These are phyloP conservation scores for Vigna nakashimae DNA, from an alignment of 306 rosid species.

Conservation along the genomic window DNA sequence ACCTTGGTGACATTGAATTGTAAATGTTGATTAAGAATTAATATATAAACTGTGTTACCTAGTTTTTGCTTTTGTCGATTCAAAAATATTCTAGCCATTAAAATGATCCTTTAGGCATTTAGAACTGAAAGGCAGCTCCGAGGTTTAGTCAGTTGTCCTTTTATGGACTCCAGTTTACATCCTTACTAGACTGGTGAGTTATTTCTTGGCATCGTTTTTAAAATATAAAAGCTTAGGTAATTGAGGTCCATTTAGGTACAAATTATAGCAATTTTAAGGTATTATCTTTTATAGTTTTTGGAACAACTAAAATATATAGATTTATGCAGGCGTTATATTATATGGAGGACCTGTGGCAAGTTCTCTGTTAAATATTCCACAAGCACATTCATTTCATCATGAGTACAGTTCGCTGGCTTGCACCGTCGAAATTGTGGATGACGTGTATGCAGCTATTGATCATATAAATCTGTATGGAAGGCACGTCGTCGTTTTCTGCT, in stretches of 20 bases:
- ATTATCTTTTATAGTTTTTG: constrained; percentile 16
- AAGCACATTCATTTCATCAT: constrained; percentile 78
- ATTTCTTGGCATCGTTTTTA: background rate
- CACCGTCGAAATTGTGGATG: constrained; percentile 88
- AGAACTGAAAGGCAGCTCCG: background rate
- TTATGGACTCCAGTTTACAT: background rate
- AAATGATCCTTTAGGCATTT: background rate
- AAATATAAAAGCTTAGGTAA: background rate
- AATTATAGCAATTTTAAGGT: background rate
- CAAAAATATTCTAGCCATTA: background rate
- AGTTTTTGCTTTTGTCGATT: background rate
- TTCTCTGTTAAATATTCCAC: constrained; percentile 70
- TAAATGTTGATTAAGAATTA: background rate
- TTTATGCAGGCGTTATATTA: constrained; percentile 73
- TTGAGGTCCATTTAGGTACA: background rate
- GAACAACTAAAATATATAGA: constrained; percentile 16
- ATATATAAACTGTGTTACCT: background rate
- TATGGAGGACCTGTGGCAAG: constrained; percentile 93
- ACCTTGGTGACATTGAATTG: background rate
- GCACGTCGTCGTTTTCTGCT: constrained; percentile 55
- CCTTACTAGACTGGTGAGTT: constrained; percentile 4
- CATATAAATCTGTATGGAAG: constrained; percentile 95
- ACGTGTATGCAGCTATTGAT: constrained; percentile 76
- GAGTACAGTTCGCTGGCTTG: constrained; percentile 93
- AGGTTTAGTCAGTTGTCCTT: constrained; percentile 13